A percentile compares a stretch with the other conserved stretches of the same genome.
Evolutionary conservation across 1,284 basidiomycete species (phyloP).

Genomic region (Sporisorium iseilematis-ciliati): DNA sequence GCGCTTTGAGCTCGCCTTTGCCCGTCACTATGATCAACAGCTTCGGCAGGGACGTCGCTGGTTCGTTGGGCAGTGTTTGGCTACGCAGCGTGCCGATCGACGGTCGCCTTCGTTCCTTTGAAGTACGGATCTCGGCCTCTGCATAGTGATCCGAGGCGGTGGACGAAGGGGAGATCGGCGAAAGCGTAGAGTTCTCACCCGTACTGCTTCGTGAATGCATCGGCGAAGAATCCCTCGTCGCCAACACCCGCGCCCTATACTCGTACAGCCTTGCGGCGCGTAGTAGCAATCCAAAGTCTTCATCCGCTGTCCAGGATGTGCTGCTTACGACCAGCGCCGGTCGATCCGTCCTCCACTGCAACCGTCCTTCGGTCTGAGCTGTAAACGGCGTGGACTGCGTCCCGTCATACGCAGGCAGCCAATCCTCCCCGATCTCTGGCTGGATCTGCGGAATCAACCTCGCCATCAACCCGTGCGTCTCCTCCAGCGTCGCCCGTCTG

Average conservation of each 20-base stretch:
- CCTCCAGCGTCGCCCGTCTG: constrained; percentile 15
- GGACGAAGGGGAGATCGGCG: constrained; percentile 29
- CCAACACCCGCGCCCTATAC: constrained; percentile 70
- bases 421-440: constrained; percentile 32
- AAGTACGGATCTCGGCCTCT: constrained; percentile 16
- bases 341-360: constrained; percentile 70
- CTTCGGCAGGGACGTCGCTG: constrained; percentile 48
- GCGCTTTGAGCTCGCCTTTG: constrained; percentile 82
- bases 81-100: constrained; percentile 33
- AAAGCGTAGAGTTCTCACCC: constrained; percentile 15
- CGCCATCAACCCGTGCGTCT: constrained; percentile 44
- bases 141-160: constrained; percentile 8
- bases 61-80: constrained; percentile 35
- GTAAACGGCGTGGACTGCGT: constrained; percentile 53
- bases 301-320: constrained; percentile 97
- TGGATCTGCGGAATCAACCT: constrained; percentile 30
- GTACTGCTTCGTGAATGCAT: constrained; percentile 33
- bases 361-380: background rate
- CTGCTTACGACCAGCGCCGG: constrained; percentile 90
- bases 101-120: constrained; percentile 40
- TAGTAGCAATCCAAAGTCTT: constrained; percentile 86
- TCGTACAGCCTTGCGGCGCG: constrained; percentile 75
- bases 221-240: background rate
- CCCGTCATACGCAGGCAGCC: constrained; percentile 22
- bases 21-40: constrained; percentile 86